Evolutionary conservation across 768 basidiomycete species (phyloP), one percentile per base, ranked within the genome.

Genomic region (Mycena rosella): DNA sequence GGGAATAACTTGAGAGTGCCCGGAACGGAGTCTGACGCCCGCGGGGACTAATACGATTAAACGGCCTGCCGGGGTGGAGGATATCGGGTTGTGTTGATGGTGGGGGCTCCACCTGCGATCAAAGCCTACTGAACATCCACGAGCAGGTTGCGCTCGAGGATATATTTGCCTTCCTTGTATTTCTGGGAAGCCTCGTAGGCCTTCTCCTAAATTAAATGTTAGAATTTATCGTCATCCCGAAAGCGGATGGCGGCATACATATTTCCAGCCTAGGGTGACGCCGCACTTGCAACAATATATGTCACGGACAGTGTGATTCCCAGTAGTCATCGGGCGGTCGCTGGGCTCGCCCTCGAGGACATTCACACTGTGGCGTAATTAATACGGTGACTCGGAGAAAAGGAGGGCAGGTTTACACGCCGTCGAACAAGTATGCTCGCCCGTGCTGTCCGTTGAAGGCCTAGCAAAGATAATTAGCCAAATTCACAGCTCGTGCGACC

Each of bases 81-180:
- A 49, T 63, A 24, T 45, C 51, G 57, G 4, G 14, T 68, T 34
- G 55, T 65, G 42, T n/a, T 22, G 68, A 27, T 57, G 69, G 53
- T 52, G 71, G 71, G 32, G 67, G 51, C 36, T 55, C 48, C 44
- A 66, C 67, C 52, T 48, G 60, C 48, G 44, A 47, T 47, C 38
- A 48, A 27, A 64, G 60, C 60, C 74, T 84, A 95, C 83, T 95
- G 92, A 60, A 96, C 94, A 75, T 96, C 94, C 73, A 90, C 86
- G 74, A 95, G 91, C 74, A 95, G 86, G 77, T 93, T 94, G 75
- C 95, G 91, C 82, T 99, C 97, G 69, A 99, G 93, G 78, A 99
- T 99, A 80, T 89, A 98, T 84, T 96, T 96, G 77, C 96, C 96
- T 83, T 99, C 97, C 78, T 99, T 99, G 86, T 99, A 99, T 80